Evolutionary conservation across 2,329 filamentous ascomycete genomes (phyloP).

Genomic region (Colletotrichum sp.): DNA sequence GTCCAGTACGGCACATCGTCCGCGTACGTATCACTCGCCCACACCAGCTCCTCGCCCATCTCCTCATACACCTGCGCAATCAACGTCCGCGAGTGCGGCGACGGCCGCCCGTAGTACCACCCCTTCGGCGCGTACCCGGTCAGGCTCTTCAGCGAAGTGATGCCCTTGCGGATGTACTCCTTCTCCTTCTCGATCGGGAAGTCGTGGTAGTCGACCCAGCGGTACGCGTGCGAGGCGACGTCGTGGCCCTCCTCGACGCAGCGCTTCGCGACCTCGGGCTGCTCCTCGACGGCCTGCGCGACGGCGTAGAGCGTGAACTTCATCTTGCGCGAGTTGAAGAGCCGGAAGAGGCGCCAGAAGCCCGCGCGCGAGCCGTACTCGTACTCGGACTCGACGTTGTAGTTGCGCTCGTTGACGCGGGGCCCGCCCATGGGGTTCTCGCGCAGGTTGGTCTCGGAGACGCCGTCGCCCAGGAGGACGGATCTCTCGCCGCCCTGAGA

Average conservation of each 20-base stretch:
- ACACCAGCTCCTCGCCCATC: conserved; percentile 54
- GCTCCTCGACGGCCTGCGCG: conserved; percentile 50
- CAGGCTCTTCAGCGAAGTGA: conserved; percentile 43
- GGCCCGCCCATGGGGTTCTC: conserved; percentile 41
- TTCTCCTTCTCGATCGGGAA: conserved; percentile 50
- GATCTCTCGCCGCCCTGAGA: conserved; percentile 36
- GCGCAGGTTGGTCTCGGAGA: conserved; percentile 39
- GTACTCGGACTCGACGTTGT: conserved; percentile 53
- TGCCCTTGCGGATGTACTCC: conserved; percentile 47
- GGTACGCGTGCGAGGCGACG: conserved; percentile 52
- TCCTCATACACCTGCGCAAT: conserved; percentile 56
- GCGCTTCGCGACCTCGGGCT: conserved; percentile 49
- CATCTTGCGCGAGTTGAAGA: conserved; percentile 53
- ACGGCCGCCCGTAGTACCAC: conserved; percentile 53
- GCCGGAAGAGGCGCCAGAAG: conserved; percentile 52
- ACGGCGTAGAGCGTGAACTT: conserved; percentile 57
- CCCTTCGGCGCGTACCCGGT: conserved; percentile 51
- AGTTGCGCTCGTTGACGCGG: conserved; percentile 45
- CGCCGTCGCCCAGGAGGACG: conserved; percentile 41
- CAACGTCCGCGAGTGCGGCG: conserved; percentile 47
- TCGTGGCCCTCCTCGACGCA: conserved; percentile 56
- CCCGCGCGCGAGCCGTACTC: conserved; percentile 55
- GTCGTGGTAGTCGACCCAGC: conserved; percentile 57
- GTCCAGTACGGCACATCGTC: conserved; percentile 63
- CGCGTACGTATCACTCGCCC: conserved; percentile 55